Evolutionary conservation across 2,329 filamentous ascomycete genomes (phyloP).

Genomic region (Spiromastix sp.): DNA sequence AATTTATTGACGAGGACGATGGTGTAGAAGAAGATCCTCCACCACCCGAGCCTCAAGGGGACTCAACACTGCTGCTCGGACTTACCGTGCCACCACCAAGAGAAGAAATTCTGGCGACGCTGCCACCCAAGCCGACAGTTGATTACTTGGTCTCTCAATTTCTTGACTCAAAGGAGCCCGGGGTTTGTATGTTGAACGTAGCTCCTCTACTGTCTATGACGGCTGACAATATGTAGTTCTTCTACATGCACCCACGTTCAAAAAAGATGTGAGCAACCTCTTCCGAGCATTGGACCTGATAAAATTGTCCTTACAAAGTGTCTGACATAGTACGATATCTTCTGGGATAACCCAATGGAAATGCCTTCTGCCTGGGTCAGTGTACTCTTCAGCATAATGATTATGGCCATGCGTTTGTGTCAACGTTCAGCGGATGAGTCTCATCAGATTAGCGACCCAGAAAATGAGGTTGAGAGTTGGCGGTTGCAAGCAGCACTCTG

Average conservation of each 20-base stretch:
- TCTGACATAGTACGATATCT: conserved; percentile 7
- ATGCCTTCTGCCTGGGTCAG: conserved; percentile 7
- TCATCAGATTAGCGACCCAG: conserved; percentile 29
- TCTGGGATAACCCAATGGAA: conserved; percentile 5
- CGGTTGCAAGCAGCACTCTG: conserved; percentile 16
- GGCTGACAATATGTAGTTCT: conserved; percentile 49
- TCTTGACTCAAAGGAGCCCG: conserved; percentile 1
- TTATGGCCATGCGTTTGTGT: conserved; percentile 43
- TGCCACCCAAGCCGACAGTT: conserved; percentile 18
- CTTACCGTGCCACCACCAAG: conserved; percentile 15
- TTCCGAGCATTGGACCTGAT: background rate
- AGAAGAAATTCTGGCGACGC: conserved; percentile 20
- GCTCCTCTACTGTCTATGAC: too few species aligned
- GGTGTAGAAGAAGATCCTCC: too few species aligned
- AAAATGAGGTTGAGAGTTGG: conserved; percentile 31
- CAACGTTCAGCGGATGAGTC: conserved; percentile 48
- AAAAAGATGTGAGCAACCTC: conserved; percentile 48
- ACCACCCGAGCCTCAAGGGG: too few species aligned
- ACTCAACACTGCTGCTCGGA: conserved; percentile 20
- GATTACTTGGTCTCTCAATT: conserved; percentile 17
- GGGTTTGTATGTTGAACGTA: conserved; percentile 1
- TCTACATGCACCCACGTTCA: conserved; percentile 75
- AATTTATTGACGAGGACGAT: conserved; percentile 7
- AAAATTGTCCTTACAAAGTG: too few species aligned
- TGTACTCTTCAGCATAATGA: conserved; percentile 7